Evolutionary conservation across 352 stramenopile genomes (phyloP).

Genomic region (Phytophthora fragariae): DNA sequence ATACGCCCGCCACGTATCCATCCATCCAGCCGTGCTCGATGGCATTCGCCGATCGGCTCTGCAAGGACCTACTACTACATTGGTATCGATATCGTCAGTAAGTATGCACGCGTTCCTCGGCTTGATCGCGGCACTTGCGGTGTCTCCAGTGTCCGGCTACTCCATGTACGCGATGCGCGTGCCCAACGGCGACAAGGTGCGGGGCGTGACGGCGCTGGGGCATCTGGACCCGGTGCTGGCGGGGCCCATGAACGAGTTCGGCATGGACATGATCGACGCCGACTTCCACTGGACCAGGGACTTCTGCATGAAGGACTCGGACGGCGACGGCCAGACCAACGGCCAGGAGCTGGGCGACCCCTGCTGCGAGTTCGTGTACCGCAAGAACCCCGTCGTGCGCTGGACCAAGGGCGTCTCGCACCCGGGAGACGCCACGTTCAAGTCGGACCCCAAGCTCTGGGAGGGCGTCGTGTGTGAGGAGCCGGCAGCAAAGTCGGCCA

Average conservation of each 20-base stretch:
- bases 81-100: not conserved
- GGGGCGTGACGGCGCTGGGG: constrained; percentile 36
- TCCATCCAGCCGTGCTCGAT: not conserved
- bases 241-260: constrained; percentile 42
- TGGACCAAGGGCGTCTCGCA: constrained; percentile 36
- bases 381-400: constrained; percentile 28
- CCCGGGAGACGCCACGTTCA: constrained; percentile 31
- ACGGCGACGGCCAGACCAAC: constrained; percentile 42
- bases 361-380: constrained; percentile 33
- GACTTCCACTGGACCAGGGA: constrained; percentile 38
- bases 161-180: constrained; percentile 38
- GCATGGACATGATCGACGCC: constrained; percentile 38
- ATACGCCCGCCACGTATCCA: constrained; percentile 23
- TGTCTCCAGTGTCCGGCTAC: constrained; percentile 5
- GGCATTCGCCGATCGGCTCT: constrained; percentile 13
- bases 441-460: constrained; percentile 38
- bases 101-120: constrained; percentile 3
- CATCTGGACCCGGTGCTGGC: constrained; percentile 30
- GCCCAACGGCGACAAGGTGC: constrained; percentile 47
- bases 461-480: constrained; percentile 21
- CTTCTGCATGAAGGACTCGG: constrained; percentile 44
- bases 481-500: not conserved
- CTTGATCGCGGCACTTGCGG: not conserved
- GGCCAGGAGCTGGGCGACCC: constrained; percentile 42
- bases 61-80: too few relatives aligned